phyloP scores from a whole-genome alignment of 805 yeast genomes.

The Torulaspora maleeae region DNA sequence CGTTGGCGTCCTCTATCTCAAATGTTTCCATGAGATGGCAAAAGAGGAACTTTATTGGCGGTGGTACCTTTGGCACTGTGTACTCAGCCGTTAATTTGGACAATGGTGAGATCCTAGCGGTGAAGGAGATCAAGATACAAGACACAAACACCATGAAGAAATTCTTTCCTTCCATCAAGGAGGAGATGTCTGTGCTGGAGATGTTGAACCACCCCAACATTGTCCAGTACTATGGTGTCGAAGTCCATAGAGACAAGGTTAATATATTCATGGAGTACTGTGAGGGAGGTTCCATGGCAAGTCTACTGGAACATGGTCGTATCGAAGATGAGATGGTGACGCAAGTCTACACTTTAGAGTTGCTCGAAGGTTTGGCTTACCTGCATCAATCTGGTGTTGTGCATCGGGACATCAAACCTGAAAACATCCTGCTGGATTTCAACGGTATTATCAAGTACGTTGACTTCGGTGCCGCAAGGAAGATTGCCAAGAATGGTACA shows the following conservation, averaged over 20 bases:
- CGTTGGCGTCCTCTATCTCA: constrained; percentile 83
- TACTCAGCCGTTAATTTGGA: constrained; percentile 89
- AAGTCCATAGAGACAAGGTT: constrained; percentile 92
- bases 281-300: constrained; percentile 89
- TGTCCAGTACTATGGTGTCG: constrained; percentile 95
- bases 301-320: constrained; percentile 81
- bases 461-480: constrained; percentile 97
- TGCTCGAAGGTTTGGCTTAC: constrained; percentile 93
- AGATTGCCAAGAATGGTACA: constrained; percentile 56
- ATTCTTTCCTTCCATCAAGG: constrained; percentile 83
- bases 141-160: constrained; percentile 80
- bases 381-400: constrained; percentile 91
- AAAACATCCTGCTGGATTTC: constrained; percentile 82
- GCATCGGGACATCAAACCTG: constrained; percentile 97
- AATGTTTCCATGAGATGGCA: constrained; percentile 96
- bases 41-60: constrained; percentile 88
- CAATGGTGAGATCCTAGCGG: constrained; percentile 95
- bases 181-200: constrained; percentile 94
- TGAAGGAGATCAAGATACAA: constrained; percentile 88
- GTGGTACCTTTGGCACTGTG: constrained; percentile 94
- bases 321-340: constrained; percentile 93
- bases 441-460: constrained; percentile 92
- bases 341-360: constrained; percentile 83
- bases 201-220: constrained; percentile 94
- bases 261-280: constrained; percentile 97